Evolutionary conservation across 2,329 filamentous ascomycete genomes (phyloP).

Genomic region (Fusarium duplospermum): DNA sequence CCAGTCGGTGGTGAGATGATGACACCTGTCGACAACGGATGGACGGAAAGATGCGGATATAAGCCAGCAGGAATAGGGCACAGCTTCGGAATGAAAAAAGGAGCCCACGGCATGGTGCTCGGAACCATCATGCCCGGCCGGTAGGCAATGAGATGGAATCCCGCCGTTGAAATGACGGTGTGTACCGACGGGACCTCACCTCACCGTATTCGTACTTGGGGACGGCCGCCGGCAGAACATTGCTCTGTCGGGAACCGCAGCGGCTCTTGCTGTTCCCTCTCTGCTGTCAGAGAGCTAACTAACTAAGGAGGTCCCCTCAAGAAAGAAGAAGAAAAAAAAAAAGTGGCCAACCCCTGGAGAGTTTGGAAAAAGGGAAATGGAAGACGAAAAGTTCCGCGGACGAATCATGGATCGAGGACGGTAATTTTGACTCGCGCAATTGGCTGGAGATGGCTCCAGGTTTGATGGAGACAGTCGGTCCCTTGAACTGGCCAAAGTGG

Average conservation of each 20-base stretch:
- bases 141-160: not conserved
- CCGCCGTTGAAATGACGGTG: constrained; percentile 36
- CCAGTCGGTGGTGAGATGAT: not conserved
- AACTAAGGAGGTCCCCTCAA: not conserved
- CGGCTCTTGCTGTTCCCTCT: not conserved
- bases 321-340: constrained; percentile 13
- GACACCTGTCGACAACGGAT: not conserved
- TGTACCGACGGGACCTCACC: constrained; percentile 1
- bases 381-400: not conserved
- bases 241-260: not conserved
- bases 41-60: not conserved
- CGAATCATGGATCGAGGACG: constrained; percentile 43
- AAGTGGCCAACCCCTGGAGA: not conserved
- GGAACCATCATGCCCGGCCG: not conserved
- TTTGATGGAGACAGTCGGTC: not conserved
- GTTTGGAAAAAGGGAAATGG: constrained; percentile 5
- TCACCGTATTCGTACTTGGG: constrained; percentile 41
- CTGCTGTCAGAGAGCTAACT: not conserved
- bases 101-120: not conserved
- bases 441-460: constrained; percentile 31
- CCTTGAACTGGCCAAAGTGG: constrained; percentile 1
- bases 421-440: constrained; percentile 47
- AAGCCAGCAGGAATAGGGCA: not conserved
- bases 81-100: not conserved
- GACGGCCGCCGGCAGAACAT: not conserved